Percentiles rank a stretch among this genome's conserved stretches.
phyloP scores from a whole-genome alignment of 2,329 filamentous ascomycete species.

The Coccinonectria pachysandricola region DNA sequence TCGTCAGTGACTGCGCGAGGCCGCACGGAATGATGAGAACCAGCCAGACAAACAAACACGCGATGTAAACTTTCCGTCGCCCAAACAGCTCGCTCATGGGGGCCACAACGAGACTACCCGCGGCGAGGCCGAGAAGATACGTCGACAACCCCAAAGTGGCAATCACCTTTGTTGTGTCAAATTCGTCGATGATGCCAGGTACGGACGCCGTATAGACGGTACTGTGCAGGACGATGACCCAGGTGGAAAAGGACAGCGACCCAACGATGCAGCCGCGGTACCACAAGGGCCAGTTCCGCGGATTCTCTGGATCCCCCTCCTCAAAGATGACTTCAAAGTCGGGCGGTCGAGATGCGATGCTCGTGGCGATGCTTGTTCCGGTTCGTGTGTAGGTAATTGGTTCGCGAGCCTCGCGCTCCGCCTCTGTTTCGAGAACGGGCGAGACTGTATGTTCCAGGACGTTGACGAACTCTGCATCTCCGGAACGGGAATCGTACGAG shows the following conservation, averaged over 20 bases:
- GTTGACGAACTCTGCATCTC: constrained; percentile 24
- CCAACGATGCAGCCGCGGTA: constrained; percentile 33
- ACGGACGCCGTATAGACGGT: constrained; percentile 70
- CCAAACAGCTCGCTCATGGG: constrained; percentile 65
- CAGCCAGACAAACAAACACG: constrained; percentile 53
- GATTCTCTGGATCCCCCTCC: constrained; percentile 52
- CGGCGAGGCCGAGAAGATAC: constrained; percentile 65
- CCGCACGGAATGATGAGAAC: constrained; percentile 63
- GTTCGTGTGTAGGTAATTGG: constrained; percentile 35
- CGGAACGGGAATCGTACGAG: constrained; percentile 12
- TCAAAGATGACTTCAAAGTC: constrained; percentile 67
- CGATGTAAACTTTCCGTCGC: constrained; percentile 56
- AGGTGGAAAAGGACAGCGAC: constrained; percentile 36
- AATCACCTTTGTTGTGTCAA: constrained; percentile 47
- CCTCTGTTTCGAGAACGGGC: constrained; percentile 26
- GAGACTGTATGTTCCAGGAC: constrained; percentile 30
- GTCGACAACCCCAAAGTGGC: constrained; percentile 68
- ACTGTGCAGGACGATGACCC: constrained; percentile 57
- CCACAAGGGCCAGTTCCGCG: constrained; percentile 55
- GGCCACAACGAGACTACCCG: constrained; percentile 62
- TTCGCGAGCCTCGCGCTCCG: constrained; percentile 30
- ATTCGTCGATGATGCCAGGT: constrained; percentile 58
- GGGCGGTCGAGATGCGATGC: constrained; percentile 34
- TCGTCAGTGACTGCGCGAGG: constrained; percentile 54
- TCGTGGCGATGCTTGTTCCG: constrained; percentile 31